phyloP scores from a whole-genome alignment of 805 yeast species.

The Myxozyma lipomycoides region DNA sequence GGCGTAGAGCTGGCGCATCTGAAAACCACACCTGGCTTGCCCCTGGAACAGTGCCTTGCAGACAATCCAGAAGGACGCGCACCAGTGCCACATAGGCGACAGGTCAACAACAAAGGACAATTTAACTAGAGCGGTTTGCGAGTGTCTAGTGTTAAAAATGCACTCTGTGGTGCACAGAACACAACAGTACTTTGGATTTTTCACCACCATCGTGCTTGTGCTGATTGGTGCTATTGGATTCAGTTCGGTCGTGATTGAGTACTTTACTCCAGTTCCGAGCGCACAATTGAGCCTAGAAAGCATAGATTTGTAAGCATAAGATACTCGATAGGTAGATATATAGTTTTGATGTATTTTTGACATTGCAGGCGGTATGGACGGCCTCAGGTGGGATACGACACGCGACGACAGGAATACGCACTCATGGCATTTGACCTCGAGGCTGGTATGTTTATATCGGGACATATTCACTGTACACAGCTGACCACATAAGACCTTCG shows the following conservation, averaged over 20 bases:
- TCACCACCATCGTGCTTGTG: conserved; percentile 35
- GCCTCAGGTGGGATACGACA: conserved; percentile 66
- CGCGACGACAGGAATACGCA: conserved; percentile 59
- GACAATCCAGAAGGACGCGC: no score
- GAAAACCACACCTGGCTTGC: no score
- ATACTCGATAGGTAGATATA: not conserved
- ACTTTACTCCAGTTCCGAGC: conserved; percentile 31
- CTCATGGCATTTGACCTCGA: conserved; percentile 67
- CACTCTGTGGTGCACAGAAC: conserved; percentile 37
- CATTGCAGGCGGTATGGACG: conserved; percentile 36
- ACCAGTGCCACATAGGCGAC: no score
- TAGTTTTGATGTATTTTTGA: not conserved
- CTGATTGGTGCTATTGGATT: conserved; percentile 35
- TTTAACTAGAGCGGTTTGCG: no score
- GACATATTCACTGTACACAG: not conserved
- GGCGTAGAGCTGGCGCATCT: no score
- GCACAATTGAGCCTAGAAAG: conserved; percentile 30
- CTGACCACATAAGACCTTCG: conserved; percentile 51
- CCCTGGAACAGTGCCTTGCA: no score
- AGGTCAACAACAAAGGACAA: no score
- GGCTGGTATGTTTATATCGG: conserved; percentile 29
- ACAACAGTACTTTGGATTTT: conserved; percentile 37
- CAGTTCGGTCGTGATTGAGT: conserved; percentile 17
- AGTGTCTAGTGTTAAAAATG: no score
- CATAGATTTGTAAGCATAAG: conserved; percentile 27